Base-by-base conservation (phyloP, 1,284 basidiomycete genomes). In the Coriolopsis trogii region DNA sequence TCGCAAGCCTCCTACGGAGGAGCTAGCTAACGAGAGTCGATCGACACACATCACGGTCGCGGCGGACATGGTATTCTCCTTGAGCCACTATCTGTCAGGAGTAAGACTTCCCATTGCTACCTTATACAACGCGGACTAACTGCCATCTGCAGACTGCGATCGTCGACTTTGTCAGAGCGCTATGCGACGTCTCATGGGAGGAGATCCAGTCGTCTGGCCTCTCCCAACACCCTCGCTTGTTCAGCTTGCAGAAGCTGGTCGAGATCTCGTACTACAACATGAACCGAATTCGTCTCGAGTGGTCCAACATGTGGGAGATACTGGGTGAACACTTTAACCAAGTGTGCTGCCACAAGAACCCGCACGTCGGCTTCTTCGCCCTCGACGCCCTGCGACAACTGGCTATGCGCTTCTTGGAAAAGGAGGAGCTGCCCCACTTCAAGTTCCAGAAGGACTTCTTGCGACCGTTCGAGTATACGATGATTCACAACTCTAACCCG, bases 231-330 rank as follows among this genome's bases (percentile, higher is more conserved):
- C 97, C 97, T 2, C 85, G 97, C 40, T 79, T 98, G 53, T 99
- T 99, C 78, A 98, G 95, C 70, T 75, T 99, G 58, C 97, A 99
- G 70, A 99, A 99, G 74, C 78, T 99, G 39, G 97, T 99, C 41
- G 97, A 99, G 70, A 99, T 99, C 59, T 97, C 95, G 20, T 99
- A 99, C 73, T 99, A 99, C 77, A 99, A 99, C 74, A 99, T 99
- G 97, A 89, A 81, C 55, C 90, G 97, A 53, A 99, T 99, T 68
- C 92, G 97, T 70, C 77, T 99, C 52, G 97, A 99, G 70, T 99
- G 97, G 97, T 95, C 93, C 3, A 91, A 94, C 71, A 82, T 99
- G 58, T 99, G 98, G 98, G 86, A 91, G 55, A 99, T 99, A 52
- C 78, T 99, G 16, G 97, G 97, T 41, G 95, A 98, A 70, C 97